phyloP scores from a whole-genome alignment of 106 monocot genomes.

The Phalaenopsis equestris region DNA sequence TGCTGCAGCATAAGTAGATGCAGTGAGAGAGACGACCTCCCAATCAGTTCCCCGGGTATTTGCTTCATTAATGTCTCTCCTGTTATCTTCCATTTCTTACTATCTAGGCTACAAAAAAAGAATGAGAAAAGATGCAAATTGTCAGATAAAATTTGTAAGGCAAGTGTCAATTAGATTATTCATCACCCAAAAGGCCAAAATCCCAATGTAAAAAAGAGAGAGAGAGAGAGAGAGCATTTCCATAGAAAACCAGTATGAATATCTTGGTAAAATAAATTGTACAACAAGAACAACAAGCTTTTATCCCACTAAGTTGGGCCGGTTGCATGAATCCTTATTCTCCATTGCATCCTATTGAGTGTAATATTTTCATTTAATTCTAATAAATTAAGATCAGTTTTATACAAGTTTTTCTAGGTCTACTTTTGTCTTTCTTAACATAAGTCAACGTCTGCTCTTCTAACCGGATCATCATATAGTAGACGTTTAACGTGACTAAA shows the following conservation, averaged over 20 bases:
- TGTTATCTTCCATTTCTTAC: conserved; percentile 27
- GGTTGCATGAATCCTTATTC: no score
- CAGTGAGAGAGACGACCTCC: conserved; percentile 83
- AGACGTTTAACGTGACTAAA: no score
- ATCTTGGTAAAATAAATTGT: background rate
- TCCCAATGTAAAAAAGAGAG: background rate
- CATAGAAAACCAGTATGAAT: background rate
- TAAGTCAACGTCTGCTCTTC: no score
- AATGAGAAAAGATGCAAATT: background rate
- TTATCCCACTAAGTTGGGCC: no score
- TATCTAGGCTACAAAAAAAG: background rate
- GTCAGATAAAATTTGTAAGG: background rate
- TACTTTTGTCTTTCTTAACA: no score
- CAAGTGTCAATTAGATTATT: background rate
- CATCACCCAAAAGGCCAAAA: background rate
- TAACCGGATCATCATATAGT: no score
- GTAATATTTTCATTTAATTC: no score
- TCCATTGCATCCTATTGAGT: no score
- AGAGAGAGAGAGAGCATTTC: background rate
- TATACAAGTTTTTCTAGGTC: no score
- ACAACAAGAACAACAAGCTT: no score
- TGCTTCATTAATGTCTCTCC: conserved; percentile 22
- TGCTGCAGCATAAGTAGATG: conserved; percentile 55
- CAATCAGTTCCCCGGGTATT: conserved; percentile 45
- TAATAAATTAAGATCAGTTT: no score